phyloP scores from a whole-genome alignment of 2,329 filamentous ascomycete genomes.

The Ascochyta pisi region DNA sequence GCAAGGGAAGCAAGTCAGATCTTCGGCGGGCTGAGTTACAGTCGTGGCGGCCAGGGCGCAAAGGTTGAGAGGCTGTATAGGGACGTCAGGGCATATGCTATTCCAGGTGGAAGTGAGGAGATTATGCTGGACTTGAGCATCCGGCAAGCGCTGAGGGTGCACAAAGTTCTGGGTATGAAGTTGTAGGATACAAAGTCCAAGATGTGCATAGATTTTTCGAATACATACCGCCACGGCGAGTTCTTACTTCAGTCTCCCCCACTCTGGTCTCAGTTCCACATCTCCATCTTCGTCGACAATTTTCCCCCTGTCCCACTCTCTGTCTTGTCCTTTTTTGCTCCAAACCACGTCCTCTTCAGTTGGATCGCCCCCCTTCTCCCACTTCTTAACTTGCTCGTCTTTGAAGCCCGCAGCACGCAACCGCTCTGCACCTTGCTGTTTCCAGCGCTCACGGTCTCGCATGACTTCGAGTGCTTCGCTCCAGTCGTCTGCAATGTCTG shows the following conservation, averaged over 20 bases:
- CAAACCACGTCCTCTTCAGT: conserved; percentile 74
- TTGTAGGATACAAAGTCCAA: conserved; percentile 61
- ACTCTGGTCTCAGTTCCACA: conserved; percentile 59
- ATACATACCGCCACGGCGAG: not conserved
- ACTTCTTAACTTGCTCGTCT: conserved; percentile 74
- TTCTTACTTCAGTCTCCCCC: conserved; percentile 48
- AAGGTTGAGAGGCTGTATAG: conserved; percentile 95
- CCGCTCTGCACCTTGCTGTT: conserved; percentile 75
- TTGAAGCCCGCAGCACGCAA: conserved; percentile 80
- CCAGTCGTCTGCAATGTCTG: conserved; percentile 71
- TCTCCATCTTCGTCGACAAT: conserved; percentile 62
- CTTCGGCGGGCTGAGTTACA: conserved; percentile 93
- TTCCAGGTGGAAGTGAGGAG: conserved; percentile 95
- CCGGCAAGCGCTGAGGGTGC: conserved; percentile 85
- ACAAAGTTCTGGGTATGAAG: conserved; percentile 95
- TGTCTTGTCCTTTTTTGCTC: conserved; percentile 71
- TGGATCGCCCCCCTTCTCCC: conserved; percentile 68
- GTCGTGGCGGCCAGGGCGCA: conserved; percentile 88
- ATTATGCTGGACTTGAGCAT: conserved; percentile 99
- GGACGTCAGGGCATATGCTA: conserved; percentile 92
- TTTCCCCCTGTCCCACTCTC: conserved; percentile 73
- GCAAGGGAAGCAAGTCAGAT: conserved; percentile 96
- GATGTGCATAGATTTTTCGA: not conserved
- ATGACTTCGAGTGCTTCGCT: conserved; percentile 79
- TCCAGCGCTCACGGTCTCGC: conserved; percentile 80